Percentiles rank a stretch among this genome's conserved stretches.
Conservation (phyloP, 768 basidiomycete species). For the Leccinum rimulosum region DNA sequence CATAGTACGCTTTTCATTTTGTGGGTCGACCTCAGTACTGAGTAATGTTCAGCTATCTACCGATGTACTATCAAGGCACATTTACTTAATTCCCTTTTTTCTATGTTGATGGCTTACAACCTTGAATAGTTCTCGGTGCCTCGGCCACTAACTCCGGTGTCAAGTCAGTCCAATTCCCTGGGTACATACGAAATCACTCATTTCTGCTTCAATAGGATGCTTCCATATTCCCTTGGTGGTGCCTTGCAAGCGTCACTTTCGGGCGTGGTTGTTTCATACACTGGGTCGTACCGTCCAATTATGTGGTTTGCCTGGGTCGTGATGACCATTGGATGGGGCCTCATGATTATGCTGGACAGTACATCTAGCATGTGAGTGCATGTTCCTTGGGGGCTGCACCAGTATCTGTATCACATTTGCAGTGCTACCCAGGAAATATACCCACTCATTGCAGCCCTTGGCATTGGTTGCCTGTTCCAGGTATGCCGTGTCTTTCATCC, state of each 20-base stretch:
- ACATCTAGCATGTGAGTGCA: slow-evolving; percentile 28
- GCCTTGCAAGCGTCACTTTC: slow-evolving; percentile 18
- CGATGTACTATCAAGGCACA: slow-evolving; percentile 39
- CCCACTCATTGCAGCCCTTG: slow-evolving; percentile 33
- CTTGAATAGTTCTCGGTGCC: slow-evolving; percentile 33
- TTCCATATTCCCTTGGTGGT: slow-evolving; percentile 33
- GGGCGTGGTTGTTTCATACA: slow-evolving; percentile 27
- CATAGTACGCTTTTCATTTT: slow-evolving; percentile 22
- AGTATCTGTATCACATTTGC: background rate
- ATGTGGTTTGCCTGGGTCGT: slow-evolving; percentile 31
- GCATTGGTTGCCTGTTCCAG: slow-evolving; percentile 37
- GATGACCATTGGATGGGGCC: slow-evolving; percentile 35
- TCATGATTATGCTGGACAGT: slow-evolving; percentile 37
- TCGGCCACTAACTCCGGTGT: slow-evolving; percentile 35
- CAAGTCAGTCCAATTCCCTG: slow-evolving; percentile 14
- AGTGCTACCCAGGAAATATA: slow-evolving; percentile 34
- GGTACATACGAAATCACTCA: background rate
- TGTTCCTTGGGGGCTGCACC: background rate
- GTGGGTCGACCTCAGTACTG: background rate
- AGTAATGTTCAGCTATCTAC: slow-evolving; percentile 32
- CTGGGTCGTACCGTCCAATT: slow-evolving; percentile 30
- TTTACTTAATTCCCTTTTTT: background rate
- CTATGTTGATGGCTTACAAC: background rate
- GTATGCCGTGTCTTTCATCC: slow-evolving; percentile 1
- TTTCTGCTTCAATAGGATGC: slow-evolving; percentile 26